These are phyloP conservation scores for Alternaria angustiovoidea DNA, from an alignment of 2,329 filamentous ascomycete genomes.

Conservation along the genomic window DNA sequence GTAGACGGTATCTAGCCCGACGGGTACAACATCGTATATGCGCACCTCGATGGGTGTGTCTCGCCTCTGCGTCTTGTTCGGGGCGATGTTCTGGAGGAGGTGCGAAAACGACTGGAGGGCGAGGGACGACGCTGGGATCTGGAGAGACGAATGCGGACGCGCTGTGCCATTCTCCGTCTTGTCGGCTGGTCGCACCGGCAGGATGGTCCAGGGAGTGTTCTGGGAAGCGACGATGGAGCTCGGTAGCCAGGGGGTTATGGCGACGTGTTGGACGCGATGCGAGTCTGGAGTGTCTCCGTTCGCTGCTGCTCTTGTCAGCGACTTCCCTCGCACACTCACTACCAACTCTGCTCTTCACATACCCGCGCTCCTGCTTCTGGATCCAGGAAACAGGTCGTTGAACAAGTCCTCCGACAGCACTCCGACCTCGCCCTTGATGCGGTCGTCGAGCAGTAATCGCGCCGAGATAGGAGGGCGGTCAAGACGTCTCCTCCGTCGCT, in stretches of 20 bases:
- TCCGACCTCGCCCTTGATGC: conserved; percentile 84
- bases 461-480: conserved; percentile 81
- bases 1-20: conserved; percentile 84
- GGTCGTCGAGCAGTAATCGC: conserved; percentile 83
- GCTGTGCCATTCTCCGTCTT: conserved; percentile 46
- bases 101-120: conserved; percentile 82
- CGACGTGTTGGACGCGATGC: conserved; percentile 64
- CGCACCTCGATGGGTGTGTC: conserved; percentile 84
- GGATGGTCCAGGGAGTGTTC: conserved; percentile 80
- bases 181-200: conserved; percentile 69
- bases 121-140: conserved; percentile 76
- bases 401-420: conserved; percentile 88
- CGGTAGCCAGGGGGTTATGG: conserved; percentile 77
- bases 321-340: neutral
- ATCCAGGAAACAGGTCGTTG: conserved; percentile 74
- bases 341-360: conserved; percentile 5
- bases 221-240: conserved; percentile 59
- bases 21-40: conserved; percentile 79
- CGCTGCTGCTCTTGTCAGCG: conserved; percentile 14
- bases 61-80: conserved; percentile 76
- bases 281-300: conserved; percentile 16
- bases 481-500: conserved; percentile 61
- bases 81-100: conserved; percentile 74
- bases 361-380: conserved; percentile 30
- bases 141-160: conserved; percentile 75